Evolutionary conservation across 2,329 filamentous ascomycete genomes (phyloP).

Genomic region (Aspergillus fumigatus): DNA sequence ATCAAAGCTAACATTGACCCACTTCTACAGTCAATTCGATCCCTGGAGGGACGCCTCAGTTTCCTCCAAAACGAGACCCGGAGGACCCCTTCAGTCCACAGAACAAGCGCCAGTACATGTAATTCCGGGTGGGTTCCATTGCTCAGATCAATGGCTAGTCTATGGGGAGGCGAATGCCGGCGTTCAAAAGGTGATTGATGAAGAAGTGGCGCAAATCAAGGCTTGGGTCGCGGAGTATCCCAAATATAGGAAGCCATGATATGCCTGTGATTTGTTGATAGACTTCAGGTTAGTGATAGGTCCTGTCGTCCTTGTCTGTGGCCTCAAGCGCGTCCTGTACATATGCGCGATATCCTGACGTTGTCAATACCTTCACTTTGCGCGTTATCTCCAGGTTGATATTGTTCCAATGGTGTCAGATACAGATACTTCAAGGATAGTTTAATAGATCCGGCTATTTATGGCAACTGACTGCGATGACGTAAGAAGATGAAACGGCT

Average conservation of each 20-base stretch:
- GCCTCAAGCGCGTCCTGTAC: no score
- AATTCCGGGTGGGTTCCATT: constrained; percentile 53
- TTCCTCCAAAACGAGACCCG: constrained; percentile 50
- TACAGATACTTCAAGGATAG: no score
- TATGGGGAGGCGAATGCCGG: constrained; percentile 47
- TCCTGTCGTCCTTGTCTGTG: no score
- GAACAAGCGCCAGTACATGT: constrained; percentile 48
- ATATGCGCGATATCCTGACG: no score
- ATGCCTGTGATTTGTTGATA: neutral
- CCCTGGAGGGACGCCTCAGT: constrained; percentile 56
- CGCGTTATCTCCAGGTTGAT: no score
- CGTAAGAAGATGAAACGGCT: no score
- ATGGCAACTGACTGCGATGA: no score
- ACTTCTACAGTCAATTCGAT: constrained; percentile 47
- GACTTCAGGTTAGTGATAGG: no score
- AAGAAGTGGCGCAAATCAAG: constrained; percentile 47
- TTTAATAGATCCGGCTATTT: no score
- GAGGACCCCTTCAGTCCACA: constrained; percentile 49
- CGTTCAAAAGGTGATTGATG: constrained; percentile 47
- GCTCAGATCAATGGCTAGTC: constrained; percentile 48
- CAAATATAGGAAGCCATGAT: neutral
- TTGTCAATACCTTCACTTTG: no score
- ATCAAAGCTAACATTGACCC: neutral
- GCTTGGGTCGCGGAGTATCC: neutral
- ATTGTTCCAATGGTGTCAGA: no score